Evolutionary conservation across 2,329 filamentous ascomycete species (phyloP).

Genomic region (Trichoderma sp.): DNA sequence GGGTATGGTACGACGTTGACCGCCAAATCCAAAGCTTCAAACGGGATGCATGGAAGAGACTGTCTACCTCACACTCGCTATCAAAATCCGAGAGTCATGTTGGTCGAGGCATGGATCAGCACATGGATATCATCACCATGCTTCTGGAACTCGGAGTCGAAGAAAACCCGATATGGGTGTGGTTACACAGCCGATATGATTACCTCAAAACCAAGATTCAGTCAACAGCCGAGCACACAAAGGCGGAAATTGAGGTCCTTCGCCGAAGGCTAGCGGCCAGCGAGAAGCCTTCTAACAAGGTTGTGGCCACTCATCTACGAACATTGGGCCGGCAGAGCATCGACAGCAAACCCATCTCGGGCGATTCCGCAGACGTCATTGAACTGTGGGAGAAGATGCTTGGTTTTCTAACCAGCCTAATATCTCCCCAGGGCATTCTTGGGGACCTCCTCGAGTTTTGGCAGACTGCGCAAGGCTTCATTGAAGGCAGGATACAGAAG

Average conservation of each 20-base stretch:
- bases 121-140: constrained; percentile 86
- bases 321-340: constrained; percentile 66
- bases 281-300: constrained; percentile 66
- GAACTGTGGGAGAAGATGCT: constrained; percentile 92
- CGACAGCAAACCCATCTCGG: constrained; percentile 57
- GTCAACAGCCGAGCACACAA: constrained; percentile 75
- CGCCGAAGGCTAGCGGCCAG: constrained; percentile 73
- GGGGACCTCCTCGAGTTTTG: constrained; percentile 92
- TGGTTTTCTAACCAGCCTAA: constrained; percentile 66
- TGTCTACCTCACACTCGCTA: constrained; percentile 65
- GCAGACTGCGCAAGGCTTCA: constrained; percentile 86
- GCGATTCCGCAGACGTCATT: constrained; percentile 78
- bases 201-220: constrained; percentile 84
- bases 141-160: constrained; percentile 92
- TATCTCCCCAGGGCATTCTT: constrained; percentile 76
- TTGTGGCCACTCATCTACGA: constrained; percentile 72
- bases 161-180: constrained; percentile 95
- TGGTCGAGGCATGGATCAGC: constrained; percentile 67
- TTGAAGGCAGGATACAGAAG: constrained; percentile 79
- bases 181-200: constrained; percentile 86
- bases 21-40: constrained; percentile 85
- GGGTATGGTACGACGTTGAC: constrained; percentile 94
- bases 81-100: constrained; percentile 46
- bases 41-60: constrained; percentile 78
- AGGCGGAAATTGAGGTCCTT: constrained; percentile 87